Percentiles rank a stretch among this genome's conserved stretches.
Conservation (phyloP, 768 basidiomycete species). For the Rhodotorula taiwanensis region DNA sequence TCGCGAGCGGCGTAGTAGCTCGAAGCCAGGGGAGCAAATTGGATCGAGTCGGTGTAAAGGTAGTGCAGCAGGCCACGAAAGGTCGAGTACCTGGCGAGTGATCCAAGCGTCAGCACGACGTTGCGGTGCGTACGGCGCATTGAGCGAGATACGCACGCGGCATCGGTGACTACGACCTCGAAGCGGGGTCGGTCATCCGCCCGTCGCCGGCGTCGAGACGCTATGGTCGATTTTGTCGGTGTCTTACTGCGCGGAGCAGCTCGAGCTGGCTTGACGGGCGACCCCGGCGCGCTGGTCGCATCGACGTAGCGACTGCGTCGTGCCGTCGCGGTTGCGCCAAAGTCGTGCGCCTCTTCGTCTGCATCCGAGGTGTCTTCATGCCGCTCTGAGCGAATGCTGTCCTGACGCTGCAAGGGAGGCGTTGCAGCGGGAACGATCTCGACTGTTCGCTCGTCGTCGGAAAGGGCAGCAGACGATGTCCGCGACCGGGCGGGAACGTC, state of each 20-base stretch:
- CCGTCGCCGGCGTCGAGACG: not conserved
- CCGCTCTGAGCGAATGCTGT: not conserved
- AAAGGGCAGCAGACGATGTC: constrained; percentile 11
- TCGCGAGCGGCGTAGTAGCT: constrained; percentile 38
- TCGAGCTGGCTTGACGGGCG: not conserved
- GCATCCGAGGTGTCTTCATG: not conserved
- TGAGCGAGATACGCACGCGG: constrained; percentile 14
- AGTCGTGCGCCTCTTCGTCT: not conserved
- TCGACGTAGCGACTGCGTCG: constrained; percentile 13
- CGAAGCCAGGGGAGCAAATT: constrained; percentile 48
- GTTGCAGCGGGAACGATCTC: too few species aligned
- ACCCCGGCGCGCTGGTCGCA: constrained; percentile 17
- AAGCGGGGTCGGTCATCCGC: constrained; percentile 36
- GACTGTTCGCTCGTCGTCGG: constrained; percentile 1
- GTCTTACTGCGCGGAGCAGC: not conserved
- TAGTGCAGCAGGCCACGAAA: constrained; percentile 48
- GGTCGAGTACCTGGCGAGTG: constrained; percentile 45
- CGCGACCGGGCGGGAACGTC: not conserved
- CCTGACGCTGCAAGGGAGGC: not conserved
- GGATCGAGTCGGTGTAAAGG: constrained; percentile 47
- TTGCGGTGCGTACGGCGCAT: not conserved
- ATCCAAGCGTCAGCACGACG: not conserved
- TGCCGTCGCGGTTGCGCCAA: not conserved
- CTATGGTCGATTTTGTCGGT: not conserved
- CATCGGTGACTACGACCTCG: constrained; percentile 45